Evolutionary conservation across 2,329 filamentous ascomycete genomes (phyloP), one percentile per base, ranked within the genome.

Genomic region (Apiospora kogelbergensis): DNA sequence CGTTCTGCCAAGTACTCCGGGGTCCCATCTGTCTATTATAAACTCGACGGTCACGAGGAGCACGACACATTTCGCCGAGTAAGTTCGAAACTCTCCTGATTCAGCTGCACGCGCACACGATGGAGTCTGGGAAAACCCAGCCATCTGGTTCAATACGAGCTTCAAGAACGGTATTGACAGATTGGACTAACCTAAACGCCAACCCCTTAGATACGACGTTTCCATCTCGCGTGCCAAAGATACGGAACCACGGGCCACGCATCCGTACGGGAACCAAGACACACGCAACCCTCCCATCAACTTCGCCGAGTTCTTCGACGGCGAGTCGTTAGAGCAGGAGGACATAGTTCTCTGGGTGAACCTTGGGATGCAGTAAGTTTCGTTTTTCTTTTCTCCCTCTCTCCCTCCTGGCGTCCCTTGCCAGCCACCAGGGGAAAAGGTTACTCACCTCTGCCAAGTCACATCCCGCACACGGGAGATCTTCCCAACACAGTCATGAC

Each of bases 401-500:
- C 20, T 24, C 11, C 40, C 2, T 41, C 9, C 20, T 24, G n/a
- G n/a, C n/a, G n/a, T 46, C 24, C 24, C n/a, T n/a, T 46, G n/a
- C 20, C 44, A n/a, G 44, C 6, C 44, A 3, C 13, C 10, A 6
- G 7, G 24, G 24, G 26, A 74, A 41, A 33, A 68, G 1, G 80
- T 79, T 74, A 76, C 84, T 68, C 83, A 84, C 69, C 71, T 83
- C 40, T 82, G 81, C 13, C 82, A 81, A 81, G 84, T 69, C 82
- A 84, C 68, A 71, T 84, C 26, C 80, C 82, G 15, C 79, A 81
- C 67, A 79, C 80, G 2, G 78, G 78, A 15, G 82, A 84, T 69
- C 72, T 85, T 5, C 83, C 83, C 7, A 84, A 84, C 69, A 85
- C 84, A 0, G 79, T 85, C 2, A 72, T 73, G 69, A 80, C 79